A percentile compares a stretch with the other conserved stretches of the same genome.
Evolutionary conservation across 2,329 filamentous ascomycete genomes (phyloP).

Genomic region (Aspergillus latus): DNA sequence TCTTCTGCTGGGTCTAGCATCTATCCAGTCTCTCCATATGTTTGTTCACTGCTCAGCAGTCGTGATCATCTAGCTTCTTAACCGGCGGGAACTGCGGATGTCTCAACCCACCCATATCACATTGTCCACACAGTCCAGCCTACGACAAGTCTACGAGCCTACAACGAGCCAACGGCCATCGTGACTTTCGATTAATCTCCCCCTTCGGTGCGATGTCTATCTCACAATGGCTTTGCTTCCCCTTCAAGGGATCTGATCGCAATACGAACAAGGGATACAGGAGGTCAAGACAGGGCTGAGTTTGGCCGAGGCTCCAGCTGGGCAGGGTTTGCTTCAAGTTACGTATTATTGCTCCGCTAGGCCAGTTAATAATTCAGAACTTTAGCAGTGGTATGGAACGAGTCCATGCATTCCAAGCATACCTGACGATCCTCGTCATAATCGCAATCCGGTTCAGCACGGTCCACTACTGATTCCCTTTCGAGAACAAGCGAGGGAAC

Average conservation of each 20-base stretch:
- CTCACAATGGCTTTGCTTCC: neutral
- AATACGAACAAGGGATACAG: neutral
- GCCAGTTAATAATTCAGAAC: neutral
- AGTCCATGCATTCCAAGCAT: neutral
- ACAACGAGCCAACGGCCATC: neutral
- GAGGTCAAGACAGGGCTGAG: slow-evolving; percentile 6
- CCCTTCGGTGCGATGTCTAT: neutral
- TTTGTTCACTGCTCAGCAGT: neutral
- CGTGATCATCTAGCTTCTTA: neutral
- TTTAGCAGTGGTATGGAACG: neutral
- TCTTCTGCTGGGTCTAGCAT: neutral
- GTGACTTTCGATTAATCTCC: neutral
- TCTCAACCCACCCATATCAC: slow-evolving; percentile 1
- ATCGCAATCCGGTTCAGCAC: slow-evolving; percentile 7
- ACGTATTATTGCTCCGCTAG: neutral
- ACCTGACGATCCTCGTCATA: neutral
- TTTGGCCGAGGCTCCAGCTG: neutral
- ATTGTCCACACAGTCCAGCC: neutral
- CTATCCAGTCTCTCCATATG: neutral
- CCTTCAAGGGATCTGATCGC: neutral
- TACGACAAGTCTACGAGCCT: neutral
- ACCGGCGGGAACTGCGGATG: slow-evolving; percentile 2
- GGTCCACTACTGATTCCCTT: slow-evolving; percentile 6
- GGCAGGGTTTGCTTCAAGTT: neutral
- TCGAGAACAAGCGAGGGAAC: slow-evolving; percentile 6